Evolutionary conservation across 1,284 basidiomycete genomes (phyloP).

Genomic region (Papiliotrema laurentii): DNA sequence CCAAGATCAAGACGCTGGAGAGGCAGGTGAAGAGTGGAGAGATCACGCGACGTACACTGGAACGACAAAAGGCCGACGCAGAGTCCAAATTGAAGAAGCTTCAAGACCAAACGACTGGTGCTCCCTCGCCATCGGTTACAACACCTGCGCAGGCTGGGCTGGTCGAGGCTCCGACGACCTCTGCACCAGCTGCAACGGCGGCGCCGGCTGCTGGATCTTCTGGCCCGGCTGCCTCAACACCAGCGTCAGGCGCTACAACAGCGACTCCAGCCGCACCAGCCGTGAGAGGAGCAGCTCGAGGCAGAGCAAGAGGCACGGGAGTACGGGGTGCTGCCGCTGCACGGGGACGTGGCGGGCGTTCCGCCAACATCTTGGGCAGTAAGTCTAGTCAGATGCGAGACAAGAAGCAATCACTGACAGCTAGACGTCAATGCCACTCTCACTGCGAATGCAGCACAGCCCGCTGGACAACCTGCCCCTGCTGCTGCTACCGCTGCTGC

Average conservation of each 20-base stretch:
- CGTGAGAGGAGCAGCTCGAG: slow-evolving; percentile 7
- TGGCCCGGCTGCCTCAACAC: background rate
- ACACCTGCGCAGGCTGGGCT: slow-evolving; percentile 3
- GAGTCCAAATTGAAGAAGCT: slow-evolving; percentile 33
- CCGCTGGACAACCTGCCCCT: slow-evolving; percentile 7
- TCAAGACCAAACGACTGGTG: slow-evolving; percentile 8
- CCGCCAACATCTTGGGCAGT: slow-evolving; percentile 22
- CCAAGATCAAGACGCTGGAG: slow-evolving; percentile 36
- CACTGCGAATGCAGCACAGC: too few species aligned
- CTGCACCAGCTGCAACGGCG: slow-evolving; percentile 5
- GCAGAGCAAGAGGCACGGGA: too few species aligned
- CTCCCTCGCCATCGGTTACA: slow-evolving; percentile 7
- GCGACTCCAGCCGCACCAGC: slow-evolving; percentile 1
- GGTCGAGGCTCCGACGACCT: slow-evolving; percentile 5
- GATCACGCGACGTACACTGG: slow-evolving; percentile 40
- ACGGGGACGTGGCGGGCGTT: slow-evolving; percentile 6
- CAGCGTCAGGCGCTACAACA: slow-evolving; percentile 1
- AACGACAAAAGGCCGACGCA: slow-evolving; percentile 28
- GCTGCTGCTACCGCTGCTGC: slow-evolving; percentile 15
- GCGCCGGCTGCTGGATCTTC: background rate
- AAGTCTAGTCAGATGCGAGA: slow-evolving; percentile 3
- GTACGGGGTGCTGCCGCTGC: slow-evolving; percentile 2
- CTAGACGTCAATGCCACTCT: slow-evolving; percentile 42
- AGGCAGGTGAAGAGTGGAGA: slow-evolving; percentile 37
- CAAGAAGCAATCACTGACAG: background rate